Evolutionary conservation across 768 basidiomycete species (phyloP).

Genomic region (Russula sp.): DNA sequence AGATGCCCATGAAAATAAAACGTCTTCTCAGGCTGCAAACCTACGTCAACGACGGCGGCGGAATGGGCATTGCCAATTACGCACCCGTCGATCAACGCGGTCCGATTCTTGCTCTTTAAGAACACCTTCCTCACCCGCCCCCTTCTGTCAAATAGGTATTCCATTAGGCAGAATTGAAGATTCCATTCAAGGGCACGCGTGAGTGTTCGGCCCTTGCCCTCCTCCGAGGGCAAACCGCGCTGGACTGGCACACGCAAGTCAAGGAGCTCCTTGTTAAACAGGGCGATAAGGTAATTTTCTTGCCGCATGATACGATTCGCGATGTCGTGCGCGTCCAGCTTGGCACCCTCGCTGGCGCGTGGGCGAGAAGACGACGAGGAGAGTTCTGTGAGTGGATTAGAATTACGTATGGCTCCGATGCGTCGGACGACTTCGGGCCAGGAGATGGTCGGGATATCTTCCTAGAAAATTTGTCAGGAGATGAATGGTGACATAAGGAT

Average conservation of each 20-base stretch:
- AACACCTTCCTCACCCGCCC: slow-evolving; percentile 90
- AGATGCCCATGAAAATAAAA: slow-evolving; percentile 93
- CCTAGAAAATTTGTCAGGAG: slow-evolving; percentile 39
- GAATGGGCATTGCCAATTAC: not conserved
- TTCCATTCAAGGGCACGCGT: slow-evolving; percentile 98
- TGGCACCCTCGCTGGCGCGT: slow-evolving; percentile 65
- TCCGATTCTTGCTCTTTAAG: slow-evolving; percentile 74
- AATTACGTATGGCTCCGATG: slow-evolving; percentile 82
- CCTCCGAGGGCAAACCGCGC: slow-evolving; percentile 41
- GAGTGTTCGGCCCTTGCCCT: slow-evolving; percentile 68
- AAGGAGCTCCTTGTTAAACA: slow-evolving; percentile 95
- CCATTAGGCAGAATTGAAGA: slow-evolving; percentile 89
- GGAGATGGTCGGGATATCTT: slow-evolving; percentile 94
- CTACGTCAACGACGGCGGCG: slow-evolving; percentile 2
- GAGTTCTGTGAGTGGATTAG: slow-evolving; percentile 87
- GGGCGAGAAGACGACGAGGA: slow-evolving; percentile 50
- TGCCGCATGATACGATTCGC: slow-evolving; percentile 97
- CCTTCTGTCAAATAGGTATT: slow-evolving; percentile 86
- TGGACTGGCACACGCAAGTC: slow-evolving; percentile 84
- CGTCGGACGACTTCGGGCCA: slow-evolving; percentile 94
- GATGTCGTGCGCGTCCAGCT: slow-evolving; percentile 95
- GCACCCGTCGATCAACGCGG: slow-evolving; percentile 76
- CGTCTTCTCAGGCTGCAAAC: slow-evolving; percentile 61
- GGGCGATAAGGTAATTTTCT: slow-evolving; percentile 95
- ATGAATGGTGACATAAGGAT: slow-evolving; percentile 14